Conservation (phyloP, 371 early-diverging fungal genomes). For the Circinella minor region DNA sequence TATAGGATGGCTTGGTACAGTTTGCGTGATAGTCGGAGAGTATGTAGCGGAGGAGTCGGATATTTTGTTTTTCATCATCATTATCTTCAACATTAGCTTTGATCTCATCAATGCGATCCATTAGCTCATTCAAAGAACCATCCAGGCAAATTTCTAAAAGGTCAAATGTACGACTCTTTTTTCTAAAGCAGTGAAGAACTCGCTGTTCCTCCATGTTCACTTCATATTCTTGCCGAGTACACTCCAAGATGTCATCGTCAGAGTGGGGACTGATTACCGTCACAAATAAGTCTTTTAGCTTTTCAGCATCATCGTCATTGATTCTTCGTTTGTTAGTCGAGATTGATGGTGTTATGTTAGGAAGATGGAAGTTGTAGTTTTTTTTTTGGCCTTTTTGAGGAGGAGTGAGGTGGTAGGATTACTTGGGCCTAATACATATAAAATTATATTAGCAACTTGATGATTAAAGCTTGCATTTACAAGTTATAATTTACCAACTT, state of each 20-base stretch:
- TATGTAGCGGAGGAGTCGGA: conserved; percentile 13
- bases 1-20: conserved; percentile 5
- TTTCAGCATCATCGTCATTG: background rate
- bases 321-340: conserved; percentile 13
- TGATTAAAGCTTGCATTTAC: no score
- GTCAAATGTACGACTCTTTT: background rate
- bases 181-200: background rate
- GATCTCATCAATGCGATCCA: background rate
- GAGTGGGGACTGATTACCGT: conserved; percentile 9
- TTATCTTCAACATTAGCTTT: conserved; percentile 1
- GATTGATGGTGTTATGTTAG: background rate
- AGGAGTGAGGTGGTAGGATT: no score
- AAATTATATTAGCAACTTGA: no score
- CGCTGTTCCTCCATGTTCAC: conserved; percentile 7
- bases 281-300: background rate
- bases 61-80: background rate
- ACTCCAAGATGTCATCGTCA: background rate
- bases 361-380: no score
- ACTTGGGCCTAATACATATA: no score
- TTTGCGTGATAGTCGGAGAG: conserved; percentile 13
- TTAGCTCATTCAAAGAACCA: background rate
- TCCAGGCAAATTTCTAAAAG: no score
- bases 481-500: no score
- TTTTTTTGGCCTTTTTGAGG: no score
- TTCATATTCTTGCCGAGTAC: conserved; percentile 10